Percentiles rank a stretch among this genome's conserved stretches.
Evolutionary conservation across 495 filamentous ascomycete genomes (phyloP).

Genomic region (Chaetomium fimeti): DNA sequence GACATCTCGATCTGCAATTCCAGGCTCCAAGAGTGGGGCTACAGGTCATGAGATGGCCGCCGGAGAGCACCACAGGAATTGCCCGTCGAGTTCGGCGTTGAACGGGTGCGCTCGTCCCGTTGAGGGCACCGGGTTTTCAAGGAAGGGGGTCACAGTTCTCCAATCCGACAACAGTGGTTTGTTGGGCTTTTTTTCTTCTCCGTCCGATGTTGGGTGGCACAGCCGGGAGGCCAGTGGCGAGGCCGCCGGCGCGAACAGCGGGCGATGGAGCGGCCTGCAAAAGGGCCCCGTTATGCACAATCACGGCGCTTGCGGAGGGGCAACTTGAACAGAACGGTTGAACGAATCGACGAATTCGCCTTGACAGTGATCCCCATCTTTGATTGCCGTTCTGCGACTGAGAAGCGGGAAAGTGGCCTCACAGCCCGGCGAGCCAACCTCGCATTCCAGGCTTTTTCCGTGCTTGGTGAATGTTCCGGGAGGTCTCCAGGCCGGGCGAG

Average conservation of each 20-base stretch:
- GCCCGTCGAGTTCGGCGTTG: not conserved
- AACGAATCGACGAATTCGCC: not conserved
- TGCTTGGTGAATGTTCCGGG: not conserved
- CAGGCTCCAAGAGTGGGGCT: not conserved
- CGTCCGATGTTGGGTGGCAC: not conserved
- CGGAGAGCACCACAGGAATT: not conserved
- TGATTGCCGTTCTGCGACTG: not conserved
- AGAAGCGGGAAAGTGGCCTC: not conserved
- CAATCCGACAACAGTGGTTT: not conserved
- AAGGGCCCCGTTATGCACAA: conserved; percentile 6
- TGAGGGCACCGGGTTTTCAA: not conserved
- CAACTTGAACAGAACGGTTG: not conserved
- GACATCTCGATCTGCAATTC: not conserved
- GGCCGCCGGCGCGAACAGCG: conserved; percentile 2
- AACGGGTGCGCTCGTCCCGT: not conserved
- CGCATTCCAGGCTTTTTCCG: not conserved
- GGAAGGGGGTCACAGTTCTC: not conserved
- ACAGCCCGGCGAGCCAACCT: not conserved
- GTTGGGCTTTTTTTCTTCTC: not conserved
- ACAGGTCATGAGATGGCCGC: not conserved
- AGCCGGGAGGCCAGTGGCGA: conserved; percentile 6
- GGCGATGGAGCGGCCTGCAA: not conserved
- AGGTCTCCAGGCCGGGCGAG: conserved; percentile 6
- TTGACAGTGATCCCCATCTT: not conserved
- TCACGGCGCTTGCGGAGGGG: not conserved